A percentile compares a stretch with the other conserved stretches of the same genome.
Evolutionary conservation across 1,284 basidiomycete genomes (phyloP).

Genomic region (Rhodotorula sp.): DNA sequence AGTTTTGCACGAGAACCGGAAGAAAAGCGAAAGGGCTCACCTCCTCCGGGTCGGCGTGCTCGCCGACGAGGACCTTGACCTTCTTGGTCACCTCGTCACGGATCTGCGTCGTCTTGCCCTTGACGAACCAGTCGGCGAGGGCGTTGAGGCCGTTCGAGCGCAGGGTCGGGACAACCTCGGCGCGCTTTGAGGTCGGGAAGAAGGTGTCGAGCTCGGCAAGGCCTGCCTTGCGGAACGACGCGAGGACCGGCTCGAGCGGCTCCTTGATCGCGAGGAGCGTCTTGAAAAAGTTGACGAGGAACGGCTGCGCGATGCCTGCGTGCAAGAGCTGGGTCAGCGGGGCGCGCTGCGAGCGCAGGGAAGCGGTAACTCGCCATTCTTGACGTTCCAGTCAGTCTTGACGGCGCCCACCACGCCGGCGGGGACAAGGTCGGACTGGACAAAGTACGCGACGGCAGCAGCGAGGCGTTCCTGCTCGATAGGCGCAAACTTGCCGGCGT

Average conservation of each 20-base stretch:
- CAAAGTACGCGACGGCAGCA: slow-evolving; percentile 74
- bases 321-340: neutral
- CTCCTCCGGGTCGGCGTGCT: slow-evolving; percentile 58
- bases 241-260: slow-evolving; percentile 61
- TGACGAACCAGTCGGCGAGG: slow-evolving; percentile 88
- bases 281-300: slow-evolving; percentile 77
- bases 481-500: slow-evolving; percentile 50
- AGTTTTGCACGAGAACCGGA: neutral
- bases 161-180: slow-evolving; percentile 80
- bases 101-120: slow-evolving; percentile 74
- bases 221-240: slow-evolving; percentile 73
- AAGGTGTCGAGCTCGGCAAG: slow-evolving; percentile 83
- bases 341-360: neutral
- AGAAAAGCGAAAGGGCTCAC: slow-evolving; percentile 47
- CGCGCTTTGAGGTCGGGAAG: slow-evolving; percentile 80
- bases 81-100: slow-evolving; percentile 58
- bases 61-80: slow-evolving; percentile 62
- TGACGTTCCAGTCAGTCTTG: slow-evolving; percentile 90
- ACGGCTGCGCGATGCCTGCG: slow-evolving; percentile 63
- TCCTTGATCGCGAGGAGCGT: slow-evolving; percentile 63
- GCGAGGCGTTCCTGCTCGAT: slow-evolving; percentile 73
- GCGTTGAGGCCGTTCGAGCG: slow-evolving; percentile 71
- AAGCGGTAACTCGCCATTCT: slow-evolving; percentile 66
- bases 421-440: slow-evolving; percentile 74
- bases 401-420: slow-evolving; percentile 76